Evolutionary conservation across 805 yeast species (phyloP).

Genomic region (Sugiyamaella mastotermitis): DNA sequence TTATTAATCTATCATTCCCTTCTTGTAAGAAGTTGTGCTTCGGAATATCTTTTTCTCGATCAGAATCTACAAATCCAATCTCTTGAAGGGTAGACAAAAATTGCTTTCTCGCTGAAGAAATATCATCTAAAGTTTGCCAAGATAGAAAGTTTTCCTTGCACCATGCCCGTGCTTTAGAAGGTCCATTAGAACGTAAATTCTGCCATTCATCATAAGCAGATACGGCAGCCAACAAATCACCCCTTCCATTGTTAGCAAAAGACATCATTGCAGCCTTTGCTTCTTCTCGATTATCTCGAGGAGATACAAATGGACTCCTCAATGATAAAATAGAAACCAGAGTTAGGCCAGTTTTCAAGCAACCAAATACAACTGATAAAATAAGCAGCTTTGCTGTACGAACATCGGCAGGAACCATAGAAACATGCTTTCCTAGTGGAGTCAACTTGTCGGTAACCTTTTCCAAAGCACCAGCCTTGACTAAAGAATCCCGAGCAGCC

Average conservation of each 20-base stretch:
- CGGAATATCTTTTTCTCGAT: conserved; percentile 32
- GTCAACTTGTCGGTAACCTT: conserved; percentile 47
- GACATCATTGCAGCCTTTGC: conserved; percentile 37
- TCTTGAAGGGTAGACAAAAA: conserved; percentile 67
- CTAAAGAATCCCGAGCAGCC: conserved; percentile 46
- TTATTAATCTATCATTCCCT: conserved; percentile 45
- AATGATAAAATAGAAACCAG: conserved; percentile 71
- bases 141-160: conserved; percentile 58
- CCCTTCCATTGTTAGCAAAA: conserved; percentile 43
- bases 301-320: conserved; percentile 67
- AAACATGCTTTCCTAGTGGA: conserved; percentile 70
- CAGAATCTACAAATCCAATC: conserved; percentile 64
- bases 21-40: conserved; percentile 45
- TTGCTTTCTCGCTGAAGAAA: conserved; percentile 64
- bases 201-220: conserved; percentile 54
- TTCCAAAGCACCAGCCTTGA: conserved; percentile 67
- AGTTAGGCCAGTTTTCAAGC: conserved; percentile 70
- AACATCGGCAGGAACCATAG: conserved; percentile 78
- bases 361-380: conserved; percentile 76
- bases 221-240: conserved; percentile 69
- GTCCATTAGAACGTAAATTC: conserved; percentile 21
- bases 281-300: conserved; percentile 55
- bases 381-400: conserved; percentile 78
- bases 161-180: conserved; percentile 33
- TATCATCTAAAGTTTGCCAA: conserved; percentile 59